A percentile compares a stretch with the other conserved stretches of the same genome.
Evolutionary conservation across 768 basidiomycete genomes (phyloP).

Genomic region (Saitozyma podzolica): DNA sequence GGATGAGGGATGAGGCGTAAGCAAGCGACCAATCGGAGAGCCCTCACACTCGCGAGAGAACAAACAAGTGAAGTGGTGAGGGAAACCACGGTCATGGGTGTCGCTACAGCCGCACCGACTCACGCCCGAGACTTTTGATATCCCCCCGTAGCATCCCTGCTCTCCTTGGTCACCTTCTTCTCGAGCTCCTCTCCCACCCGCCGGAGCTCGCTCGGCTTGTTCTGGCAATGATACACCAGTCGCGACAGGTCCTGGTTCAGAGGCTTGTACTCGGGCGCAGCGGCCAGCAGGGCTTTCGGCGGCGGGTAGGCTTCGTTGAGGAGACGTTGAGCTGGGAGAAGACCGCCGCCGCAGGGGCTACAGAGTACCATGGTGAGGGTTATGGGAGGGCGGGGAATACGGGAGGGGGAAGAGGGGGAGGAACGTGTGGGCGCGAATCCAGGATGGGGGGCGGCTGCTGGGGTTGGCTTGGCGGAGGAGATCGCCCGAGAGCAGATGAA

Average conservation of each 20-base stretch:
- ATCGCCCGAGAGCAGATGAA: too few species aligned
- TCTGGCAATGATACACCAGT: conserved; percentile 44
- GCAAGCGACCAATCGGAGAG: too few species aligned
- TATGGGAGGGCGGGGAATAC: too few species aligned
- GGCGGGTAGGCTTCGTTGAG: conserved; percentile 85
- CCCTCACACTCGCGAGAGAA: too few species aligned
- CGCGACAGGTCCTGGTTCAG: conserved; percentile 48
- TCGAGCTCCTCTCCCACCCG: conserved; percentile 49
- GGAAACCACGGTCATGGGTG: too few species aligned
- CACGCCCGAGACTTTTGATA: conserved; percentile 79
- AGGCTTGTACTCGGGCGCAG: conserved; percentile 61
- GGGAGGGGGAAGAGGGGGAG: too few species aligned
- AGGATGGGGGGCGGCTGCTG: too few species aligned
- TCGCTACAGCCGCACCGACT: conserved; percentile 47
- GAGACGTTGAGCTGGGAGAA: conserved; percentile 53
- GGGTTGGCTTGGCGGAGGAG: too few species aligned
- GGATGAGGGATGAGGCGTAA: background rate
- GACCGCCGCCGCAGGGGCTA: conserved; percentile 1
- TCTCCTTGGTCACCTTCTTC: conserved; percentile 42
- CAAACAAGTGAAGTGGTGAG: too few species aligned
- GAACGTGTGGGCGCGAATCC: too few species aligned
- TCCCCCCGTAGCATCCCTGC: conserved; percentile 62
- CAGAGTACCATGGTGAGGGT: too few species aligned
- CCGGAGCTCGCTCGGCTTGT: conserved; percentile 47
- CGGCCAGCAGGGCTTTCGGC: conserved; percentile 67